Evolutionary conservation across 2,329 filamentous ascomycete species (phyloP), one percentile per base, ranked within the genome.

Genomic region (Diaporthe nobilis): DNA sequence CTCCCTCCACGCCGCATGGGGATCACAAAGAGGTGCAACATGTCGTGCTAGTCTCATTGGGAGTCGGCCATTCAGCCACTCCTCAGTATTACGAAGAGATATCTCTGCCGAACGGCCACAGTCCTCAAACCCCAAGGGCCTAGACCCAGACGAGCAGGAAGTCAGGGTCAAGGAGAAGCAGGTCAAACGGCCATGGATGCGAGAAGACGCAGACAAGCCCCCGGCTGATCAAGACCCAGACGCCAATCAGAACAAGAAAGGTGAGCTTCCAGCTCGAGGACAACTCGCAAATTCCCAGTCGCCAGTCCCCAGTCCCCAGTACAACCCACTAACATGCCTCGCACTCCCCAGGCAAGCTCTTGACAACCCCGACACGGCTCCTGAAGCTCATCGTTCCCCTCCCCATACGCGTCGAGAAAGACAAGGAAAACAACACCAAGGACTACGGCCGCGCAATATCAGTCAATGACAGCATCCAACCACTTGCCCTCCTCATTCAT

Each of bases 401-500:
- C 37, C 88, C 88, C 0, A 85, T 87, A 42, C 79, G 82, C 15
- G 83, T 88, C 74, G 85, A 87, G 17, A 82, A 86, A 15, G 80
- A 86, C 2, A 80, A 82, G 15, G 78, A 79, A 0, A 82, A 83
- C 25, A 71, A 81, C 8, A 55, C 71, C 25, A 49, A 63, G 39
- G 84, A 84, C 60, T 81, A 82, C 55, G 81, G 79, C 25, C 82
- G 83, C 53, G 81, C 82, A 72, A 82, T 82, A 4, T 84, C 85
- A 2, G 77, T 81, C 49, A 84, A 85, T 63, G 81, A 85, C 76
- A 80, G 77, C 84, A 91, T 96, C n/a, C 94, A 97, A 79, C 95
- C 95, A 0, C 87, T 98, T 17, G 95, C 95, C 0, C 89, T 98
- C 0, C 90, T 98, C 2, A 90, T 98, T 0, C 96, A 98, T 80